Base-by-base conservation (phyloP, 306 rosid species). In the Cicer arietinum region DNA sequence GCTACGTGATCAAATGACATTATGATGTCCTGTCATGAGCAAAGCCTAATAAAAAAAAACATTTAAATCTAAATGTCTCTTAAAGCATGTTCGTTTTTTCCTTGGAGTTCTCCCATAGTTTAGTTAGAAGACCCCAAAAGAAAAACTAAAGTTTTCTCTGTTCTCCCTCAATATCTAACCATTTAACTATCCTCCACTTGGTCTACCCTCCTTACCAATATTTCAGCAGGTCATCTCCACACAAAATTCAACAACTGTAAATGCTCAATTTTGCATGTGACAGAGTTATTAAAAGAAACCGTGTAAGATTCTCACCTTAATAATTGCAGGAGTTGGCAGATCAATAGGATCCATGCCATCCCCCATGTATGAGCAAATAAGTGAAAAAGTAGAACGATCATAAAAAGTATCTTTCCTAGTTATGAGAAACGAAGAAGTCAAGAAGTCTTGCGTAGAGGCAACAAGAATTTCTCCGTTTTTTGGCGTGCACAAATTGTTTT, bases 371-470 rank as follows among this genome's bases (percentile, higher is more conserved):
- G 97, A 82, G 82, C 98, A 91, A 85, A 94, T 88, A 78, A 86
- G 91, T 75, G 94, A 84, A 85, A 91, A 91, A 45, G 92, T 73
- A 48, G 98, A 88, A 74, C 98, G 98, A 79, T 94, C 98, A 81
- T 94, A 94, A 85, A 94, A 94, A 7, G 90, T 91, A 81, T 94
- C 98, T 84, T 94, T 91, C 79, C 97, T 84, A 58, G 98, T 90
- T 69, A 94, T 87, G 79, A 94, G 92, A 76, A 87, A 94, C n/a
- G 98, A 94, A 63, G 98, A 90, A 14, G 98, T 94, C 69, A 94
- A 83, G 78, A 94, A 94, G 85, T 94, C 98, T 86, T 94, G 98
- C 20, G 97, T 94, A 17, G 98, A 94, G 80, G 98, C 98, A 85
- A 94, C 97, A 79, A 94, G 76, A 77, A 94, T 91, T 81, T 94